Percentiles rank a stretch among this genome's conserved stretches.
Evolutionary conservation across 2,329 filamentous ascomycete species (phyloP).

Genomic region (Cytospora schulzeri): DNA sequence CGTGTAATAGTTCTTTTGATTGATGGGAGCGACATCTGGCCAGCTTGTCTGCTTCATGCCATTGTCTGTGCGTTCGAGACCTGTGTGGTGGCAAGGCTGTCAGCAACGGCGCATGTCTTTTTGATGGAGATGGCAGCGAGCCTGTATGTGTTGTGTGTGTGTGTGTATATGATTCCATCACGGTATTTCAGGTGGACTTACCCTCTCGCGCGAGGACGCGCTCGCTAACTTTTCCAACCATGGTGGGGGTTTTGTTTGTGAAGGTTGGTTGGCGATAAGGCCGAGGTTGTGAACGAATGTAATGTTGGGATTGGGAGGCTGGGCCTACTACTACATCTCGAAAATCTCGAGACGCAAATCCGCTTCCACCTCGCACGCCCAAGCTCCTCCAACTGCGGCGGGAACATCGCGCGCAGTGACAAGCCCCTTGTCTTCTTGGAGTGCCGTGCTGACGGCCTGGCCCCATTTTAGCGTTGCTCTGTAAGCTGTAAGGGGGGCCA

Average conservation of each 20-base stretch:
- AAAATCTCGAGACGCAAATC: slow-evolving; percentile 21
- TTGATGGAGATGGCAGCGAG: not conserved
- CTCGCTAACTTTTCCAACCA: slow-evolving; percentile 68
- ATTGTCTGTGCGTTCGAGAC: slow-evolving; percentile 95
- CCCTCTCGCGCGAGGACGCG: slow-evolving; percentile 65
- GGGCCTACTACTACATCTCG: slow-evolving; percentile 19
- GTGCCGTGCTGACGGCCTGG: slow-evolving; percentile 28
- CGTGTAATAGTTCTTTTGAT: slow-evolving; percentile 99
- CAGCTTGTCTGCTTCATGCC: slow-evolving; percentile 94
- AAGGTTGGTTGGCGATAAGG: slow-evolving; percentile 32
- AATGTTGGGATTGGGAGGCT: slow-evolving; percentile 7
- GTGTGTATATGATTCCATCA: not conserved
- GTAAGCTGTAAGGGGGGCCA: not conserved
- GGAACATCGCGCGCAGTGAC: slow-evolving; percentile 21
- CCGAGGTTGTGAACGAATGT: slow-evolving; percentile 15
- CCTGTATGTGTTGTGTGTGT: not conserved
- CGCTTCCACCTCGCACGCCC: slow-evolving; percentile 7
- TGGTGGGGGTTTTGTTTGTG: slow-evolving; percentile 35
- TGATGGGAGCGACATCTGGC: slow-evolving; percentile 91
- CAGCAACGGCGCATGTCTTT: slow-evolving; percentile 21
- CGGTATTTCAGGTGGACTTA: slow-evolving; percentile 38
- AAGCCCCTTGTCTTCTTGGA: slow-evolving; percentile 15
- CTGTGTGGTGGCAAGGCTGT: slow-evolving; percentile 48
- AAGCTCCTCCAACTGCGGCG: slow-evolving; percentile 22
- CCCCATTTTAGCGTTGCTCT: slow-evolving; percentile 14